Evolutionary conservation across 2,329 filamentous ascomycete species (phyloP), one percentile per base, ranked within the genome.

Genomic region (Colletotrichum noveboracense): DNA sequence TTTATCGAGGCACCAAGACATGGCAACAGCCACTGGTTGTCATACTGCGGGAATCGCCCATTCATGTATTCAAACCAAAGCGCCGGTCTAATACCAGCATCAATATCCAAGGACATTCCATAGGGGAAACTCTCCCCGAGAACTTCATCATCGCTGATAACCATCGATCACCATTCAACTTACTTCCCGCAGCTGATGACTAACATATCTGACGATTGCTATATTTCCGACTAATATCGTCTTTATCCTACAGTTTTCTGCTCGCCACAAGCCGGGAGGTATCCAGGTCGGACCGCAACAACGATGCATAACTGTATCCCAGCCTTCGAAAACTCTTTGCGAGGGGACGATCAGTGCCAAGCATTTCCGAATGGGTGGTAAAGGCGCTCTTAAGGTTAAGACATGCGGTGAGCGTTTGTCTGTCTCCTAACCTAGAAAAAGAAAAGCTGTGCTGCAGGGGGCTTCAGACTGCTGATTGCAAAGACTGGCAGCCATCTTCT

Each of bases 331-430:
- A 24, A 7, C 55, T 71, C 43, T n/a, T 3, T n/a, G 16, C 21
- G 32, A 21, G 30, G 16, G n/a, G 30, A 36, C 34, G 55, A 73
- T 65, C 56, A 43, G 30, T 75, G 64, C 73, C 73, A 73, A 73
- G 73, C 32, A 28, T 32, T 65, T 62, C 64, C 73, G 28, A 52
- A 65, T 21, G n/a, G 13, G 56, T 60, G 58, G 56, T 34, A 58
- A 34, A 30, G 73, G 56, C 70, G 58, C 58, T 26, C 58, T 75
- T 75, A 73, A 34, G 38, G 64, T 73, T 75, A 21, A 75, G 64
- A 73, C 67, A 74, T 10, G 48, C 28, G 4, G 43, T 58, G 52
- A 55, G 69, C 26, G 5, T 55, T 21, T 43, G 30, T 32, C 66
- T 13, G 67, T 75, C 26, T 68, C 30, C 18, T 28, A 14, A 43